Base-by-base conservation (phyloP, 2,329 filamentous ascomycete genomes). In the Talaromyces sp. region DNA sequence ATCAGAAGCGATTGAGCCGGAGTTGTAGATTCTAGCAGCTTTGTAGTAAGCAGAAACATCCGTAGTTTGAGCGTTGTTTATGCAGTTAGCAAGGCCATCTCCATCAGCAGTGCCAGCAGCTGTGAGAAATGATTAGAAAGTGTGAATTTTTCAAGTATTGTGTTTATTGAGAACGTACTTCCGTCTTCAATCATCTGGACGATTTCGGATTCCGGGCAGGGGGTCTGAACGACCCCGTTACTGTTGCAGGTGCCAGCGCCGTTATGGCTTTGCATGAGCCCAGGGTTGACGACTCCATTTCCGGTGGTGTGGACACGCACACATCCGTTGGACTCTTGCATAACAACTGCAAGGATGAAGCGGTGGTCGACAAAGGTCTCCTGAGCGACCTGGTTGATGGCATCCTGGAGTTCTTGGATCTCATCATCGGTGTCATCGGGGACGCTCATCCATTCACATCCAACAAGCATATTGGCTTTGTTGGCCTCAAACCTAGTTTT, bases 101-200 rank as follows among this genome's bases (percentile, higher is more conserved):
- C 73, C 74, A n/a, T 58, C 60, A 16, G 61, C 30, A 6, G 75
- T 76, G n/a, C 77, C 77, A 7, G 65, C 68, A 54, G 67, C 31
- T 56, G 23, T 2, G n/a, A 18, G 23, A 47, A 23, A 44, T 60
- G 14, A 57, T 34, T 33, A 47, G 33, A 16, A 40, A 5, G 12
- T 16, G 34, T 2, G 16, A 16, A 31, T 51, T 28, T 52, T 44
- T 10, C 23, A 23, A 23, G 36, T 12, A 10, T 56, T 57, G 23
- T 34, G 65, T 64, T n/a, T 53, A 34, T 36, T 16, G 16, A 10
- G 23, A 53, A 30, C 27, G 4, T 40, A 59, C 67, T 68, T 61
- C 77, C 77, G 60, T 79, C 76, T 16, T 63, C 58, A 36, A 79
- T 74, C 76, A 79, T 78, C 56, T 73, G 68, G 23, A 66, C 57